These are phyloP conservation scores for Leccinum subatratum DNA, from an alignment of 1,284 basidiomycete genomes.

Conservation along the genomic window DNA sequence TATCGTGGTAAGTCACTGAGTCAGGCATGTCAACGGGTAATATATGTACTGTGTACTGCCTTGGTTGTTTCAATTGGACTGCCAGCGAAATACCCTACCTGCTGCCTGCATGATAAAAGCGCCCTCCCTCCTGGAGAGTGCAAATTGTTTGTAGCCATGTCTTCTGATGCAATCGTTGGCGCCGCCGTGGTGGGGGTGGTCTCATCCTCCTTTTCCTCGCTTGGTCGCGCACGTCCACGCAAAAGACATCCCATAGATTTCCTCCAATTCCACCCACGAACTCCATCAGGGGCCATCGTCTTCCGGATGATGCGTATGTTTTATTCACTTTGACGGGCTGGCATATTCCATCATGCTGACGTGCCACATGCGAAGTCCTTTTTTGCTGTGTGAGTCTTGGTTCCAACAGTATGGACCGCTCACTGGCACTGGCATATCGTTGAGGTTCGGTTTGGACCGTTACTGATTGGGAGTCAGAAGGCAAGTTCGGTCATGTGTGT, in stretches of 20 bases:
- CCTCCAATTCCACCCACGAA: conserved; percentile 12
- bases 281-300: conserved; percentile 7
- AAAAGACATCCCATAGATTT: neutral
- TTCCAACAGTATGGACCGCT: conserved; percentile 12
- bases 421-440: too few species aligned
- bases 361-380: neutral
- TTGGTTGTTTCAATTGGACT: neutral
- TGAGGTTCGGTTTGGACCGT: conserved; percentile 7
- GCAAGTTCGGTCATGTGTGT: conserved; percentile 1
- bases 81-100: neutral
- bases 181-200: neutral
- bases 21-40: neutral
- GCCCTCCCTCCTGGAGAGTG: neutral
- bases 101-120: neutral
- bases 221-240: neutral
- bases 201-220: conserved; percentile 7
- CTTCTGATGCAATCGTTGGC: neutral
- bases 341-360: neutral
- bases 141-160: neutral
- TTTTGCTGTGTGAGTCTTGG: conserved; percentile 10
- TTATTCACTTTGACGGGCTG: neutral
- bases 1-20: neutral
- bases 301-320: conserved; percentile 8
- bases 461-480: conserved; percentile 18
- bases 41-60: neutral